phyloP scores from a whole-genome alignment of 208 protist species.

The Borovskyia barvae region DNA sequence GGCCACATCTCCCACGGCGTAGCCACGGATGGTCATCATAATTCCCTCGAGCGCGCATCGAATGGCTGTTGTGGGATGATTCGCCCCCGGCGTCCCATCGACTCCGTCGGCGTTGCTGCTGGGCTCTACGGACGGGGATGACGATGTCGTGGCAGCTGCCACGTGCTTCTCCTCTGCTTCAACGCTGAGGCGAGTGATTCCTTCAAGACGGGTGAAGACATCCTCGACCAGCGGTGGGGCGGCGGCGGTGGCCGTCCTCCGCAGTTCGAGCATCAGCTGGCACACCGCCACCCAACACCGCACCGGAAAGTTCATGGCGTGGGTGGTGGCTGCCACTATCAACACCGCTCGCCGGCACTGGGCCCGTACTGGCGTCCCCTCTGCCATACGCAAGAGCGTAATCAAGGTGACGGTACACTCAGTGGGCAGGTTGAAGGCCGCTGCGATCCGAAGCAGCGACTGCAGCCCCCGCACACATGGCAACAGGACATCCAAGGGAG shows the following conservation, averaged over 20 bases:
- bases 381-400: constrained; percentile 61
- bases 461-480: constrained; percentile 72
- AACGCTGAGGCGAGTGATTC: constrained; percentile 55
- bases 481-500: constrained; percentile 49
- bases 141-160: neutral
- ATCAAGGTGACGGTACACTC: constrained; percentile 76
- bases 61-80: constrained; percentile 28
- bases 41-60: constrained; percentile 53
- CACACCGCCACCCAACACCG: constrained; percentile 68
- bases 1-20: constrained; percentile 33
- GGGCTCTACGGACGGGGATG: neutral
- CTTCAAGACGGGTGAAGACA: constrained; percentile 71
- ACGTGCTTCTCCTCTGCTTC: constrained; percentile 11
- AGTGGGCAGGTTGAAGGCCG: constrained; percentile 75
- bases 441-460: constrained; percentile 61
- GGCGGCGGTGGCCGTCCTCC: constrained; percentile 23
- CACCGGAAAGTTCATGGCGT: constrained; percentile 73
- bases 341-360: constrained; percentile 57
- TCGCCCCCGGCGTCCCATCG: neutral
- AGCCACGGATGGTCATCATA: constrained; percentile 36
- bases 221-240: constrained; percentile 49
- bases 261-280: constrained; percentile 52
- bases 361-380: constrained; percentile 43
- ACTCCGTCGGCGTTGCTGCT: neutral
- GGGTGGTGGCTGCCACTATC: constrained; percentile 51